These are phyloP conservation scores for Emericellopsis atlantica DNA, from an alignment of 2,329 filamentous ascomycete genomes.

Conservation along the genomic window DNA sequence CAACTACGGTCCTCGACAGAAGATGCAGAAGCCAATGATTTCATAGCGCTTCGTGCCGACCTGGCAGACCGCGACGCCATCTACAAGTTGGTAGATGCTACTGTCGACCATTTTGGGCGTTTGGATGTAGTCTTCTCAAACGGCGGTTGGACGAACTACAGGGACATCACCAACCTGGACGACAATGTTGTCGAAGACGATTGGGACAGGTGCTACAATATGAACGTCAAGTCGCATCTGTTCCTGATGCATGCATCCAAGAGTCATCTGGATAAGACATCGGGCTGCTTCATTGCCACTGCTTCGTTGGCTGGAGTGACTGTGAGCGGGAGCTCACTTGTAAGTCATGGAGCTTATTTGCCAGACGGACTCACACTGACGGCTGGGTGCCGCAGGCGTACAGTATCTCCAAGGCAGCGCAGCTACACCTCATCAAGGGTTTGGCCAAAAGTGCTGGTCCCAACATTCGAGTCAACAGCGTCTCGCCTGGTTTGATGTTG, in stretches of 20 bases:
- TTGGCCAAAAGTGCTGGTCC: slow-evolving; percentile 40
- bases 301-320: slow-evolving; percentile 53
- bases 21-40: slow-evolving; percentile 8
- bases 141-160: slow-evolving; percentile 42
- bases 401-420: slow-evolving; percentile 64
- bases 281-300: slow-evolving; percentile 51
- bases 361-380: background rate
- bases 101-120: slow-evolving; percentile 42
- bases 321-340: slow-evolving; percentile 47
- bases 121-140: slow-evolving; percentile 73
- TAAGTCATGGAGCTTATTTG: slow-evolving; percentile 11
- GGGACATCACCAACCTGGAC: slow-evolving; percentile 31
- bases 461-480: slow-evolving; percentile 44
- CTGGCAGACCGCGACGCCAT: slow-evolving; percentile 48
- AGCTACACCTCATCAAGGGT: slow-evolving; percentile 43
- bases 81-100: slow-evolving; percentile 42
- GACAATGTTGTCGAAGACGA: slow-evolving; percentile 44
- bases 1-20: slow-evolving; percentile 28
- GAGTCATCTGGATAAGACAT: slow-evolving; percentile 37
- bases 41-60: slow-evolving; percentile 52
- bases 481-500: slow-evolving; percentile 39
- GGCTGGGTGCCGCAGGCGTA: slow-evolving; percentile 44
- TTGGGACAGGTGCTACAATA: slow-evolving; percentile 45
- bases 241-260: slow-evolving; percentile 45
- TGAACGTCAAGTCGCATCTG: slow-evolving; percentile 51